Base-by-base conservation (phyloP, 352 stramenopile species). In the Phytophthora citrophthora region DNA sequence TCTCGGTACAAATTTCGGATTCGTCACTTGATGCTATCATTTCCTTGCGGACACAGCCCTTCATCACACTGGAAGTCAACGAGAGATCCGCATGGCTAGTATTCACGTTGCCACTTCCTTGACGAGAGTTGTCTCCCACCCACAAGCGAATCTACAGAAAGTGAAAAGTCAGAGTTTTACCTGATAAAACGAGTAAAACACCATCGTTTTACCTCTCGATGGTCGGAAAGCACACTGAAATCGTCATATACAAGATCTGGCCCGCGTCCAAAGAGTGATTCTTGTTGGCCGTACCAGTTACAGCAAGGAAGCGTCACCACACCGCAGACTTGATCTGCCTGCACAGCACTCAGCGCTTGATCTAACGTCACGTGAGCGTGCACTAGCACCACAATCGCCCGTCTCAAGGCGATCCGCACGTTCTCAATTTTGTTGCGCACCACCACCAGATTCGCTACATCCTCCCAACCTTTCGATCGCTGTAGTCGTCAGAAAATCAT, bases 371-470 rank as follows among this genome's bases (percentile, higher is more conserved):
- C 82, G 48, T 94, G 86, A 0, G 86, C 83, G 41, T 93, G 86
- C n/a, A 94, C 82, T 0, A 94, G 68, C 36, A 93, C 81, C 31
- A 93, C 57, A 41, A 94, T 80, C 1, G 76, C 86, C 15, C 79
- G 64, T 1, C 71, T 68, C 40, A 94, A 49, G 1, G 64, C 57
- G 58, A 93, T 91, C 26, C 81, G 81, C 15, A 94, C 82, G 27
- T 93, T 89, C 45, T 94, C 83, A 43, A 94, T 93, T 60, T 94
- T 94, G 65, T 92, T 91, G 63, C 82, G 74, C 34, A 94, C 76
- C 46, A 89, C 77, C 8, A 93, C 78, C 18, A 94, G 67, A 58
- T 94, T 94, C 6, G 63, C 55, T 27, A 94, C 77, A 4, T 64
- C 45, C 6, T 61, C 38, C 86, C 86, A 94, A 4, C 71, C 54